These are phyloP conservation scores for Stemphylium beticola DNA, from an alignment of 2,329 filamentous ascomycete genomes.

Conservation along the genomic window DNA sequence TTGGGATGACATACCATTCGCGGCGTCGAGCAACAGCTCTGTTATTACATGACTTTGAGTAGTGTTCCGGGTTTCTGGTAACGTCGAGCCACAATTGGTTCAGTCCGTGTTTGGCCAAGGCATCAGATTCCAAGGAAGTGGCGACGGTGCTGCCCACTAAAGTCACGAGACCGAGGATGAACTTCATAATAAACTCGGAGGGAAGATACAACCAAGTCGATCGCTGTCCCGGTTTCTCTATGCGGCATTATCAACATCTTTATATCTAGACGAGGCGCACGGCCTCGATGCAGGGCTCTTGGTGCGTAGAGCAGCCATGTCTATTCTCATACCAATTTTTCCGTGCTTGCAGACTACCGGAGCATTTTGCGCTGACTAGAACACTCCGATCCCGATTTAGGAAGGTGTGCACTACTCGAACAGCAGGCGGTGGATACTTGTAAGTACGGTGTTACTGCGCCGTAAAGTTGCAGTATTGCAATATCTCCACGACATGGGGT, in stretches of 20 bases:
- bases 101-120: constrained; percentile 2
- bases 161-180: background rate
- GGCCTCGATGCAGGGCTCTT: background rate
- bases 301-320: background rate
- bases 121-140: background rate
- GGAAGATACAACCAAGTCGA: no score
- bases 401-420: background rate
- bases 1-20: background rate
- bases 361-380: no score
- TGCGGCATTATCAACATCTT: background rate
- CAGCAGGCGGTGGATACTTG: background rate
- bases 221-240: background rate
- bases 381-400: background rate
- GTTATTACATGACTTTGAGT: background rate
- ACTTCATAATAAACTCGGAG: background rate
- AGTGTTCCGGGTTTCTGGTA: background rate
- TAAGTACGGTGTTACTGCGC: background rate
- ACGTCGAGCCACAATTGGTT: constrained; percentile 2
- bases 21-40: background rate
- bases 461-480: background rate
- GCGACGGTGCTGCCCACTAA: background rate
- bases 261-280: no score
- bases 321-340: no score
- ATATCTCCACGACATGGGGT: background rate
- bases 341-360: no score